Evolutionary conservation across 306 rosid species (phyloP).

Genomic region (Potentilla sterilis): DNA sequence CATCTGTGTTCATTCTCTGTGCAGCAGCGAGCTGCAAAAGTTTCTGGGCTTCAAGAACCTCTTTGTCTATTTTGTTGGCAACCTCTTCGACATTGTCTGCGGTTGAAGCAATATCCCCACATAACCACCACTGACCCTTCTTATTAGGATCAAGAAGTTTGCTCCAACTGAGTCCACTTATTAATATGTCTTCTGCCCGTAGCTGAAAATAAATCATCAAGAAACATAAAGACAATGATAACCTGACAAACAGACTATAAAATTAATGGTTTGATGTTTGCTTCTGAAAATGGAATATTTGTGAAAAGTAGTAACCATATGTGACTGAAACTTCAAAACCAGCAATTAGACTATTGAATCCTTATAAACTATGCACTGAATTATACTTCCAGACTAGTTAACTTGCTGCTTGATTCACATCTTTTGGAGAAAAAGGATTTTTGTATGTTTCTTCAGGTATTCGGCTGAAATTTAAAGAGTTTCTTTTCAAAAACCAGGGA

Average conservation of each 20-base stretch:
- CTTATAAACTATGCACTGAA: not conserved
- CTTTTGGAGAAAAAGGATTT: not conserved
- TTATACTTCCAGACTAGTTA: not conserved
- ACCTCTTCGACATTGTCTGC: constrained; percentile 56
- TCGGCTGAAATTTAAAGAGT: not conserved
- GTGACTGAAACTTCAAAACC: not conserved
- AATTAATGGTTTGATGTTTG: not conserved
- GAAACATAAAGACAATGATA: not conserved
- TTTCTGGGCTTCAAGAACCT: constrained; percentile 70
- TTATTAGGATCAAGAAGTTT: constrained; percentile 77
- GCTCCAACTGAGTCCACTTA: constrained; percentile 84
- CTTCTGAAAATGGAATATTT: not conserved
- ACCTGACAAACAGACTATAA: not conserved
- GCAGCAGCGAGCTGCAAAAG: constrained; percentile 87
- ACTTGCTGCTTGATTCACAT: not conserved
- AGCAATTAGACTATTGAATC: not conserved
- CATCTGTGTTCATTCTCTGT: constrained; percentile 93
- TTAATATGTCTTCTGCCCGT: constrained; percentile 52
- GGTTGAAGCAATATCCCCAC: constrained; percentile 54
- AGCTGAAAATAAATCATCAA: constrained; percentile 52
- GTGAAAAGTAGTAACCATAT: not conserved
- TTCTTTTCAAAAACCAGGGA: not conserved
- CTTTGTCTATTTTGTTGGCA: constrained; percentile 78
- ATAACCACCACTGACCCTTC: constrained; percentile 95
- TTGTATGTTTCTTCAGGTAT: not conserved